Evolutionary conservation across 176 grass and related monocot species (phyloP).

Genomic region (Calamus simplicifolius): DNA sequence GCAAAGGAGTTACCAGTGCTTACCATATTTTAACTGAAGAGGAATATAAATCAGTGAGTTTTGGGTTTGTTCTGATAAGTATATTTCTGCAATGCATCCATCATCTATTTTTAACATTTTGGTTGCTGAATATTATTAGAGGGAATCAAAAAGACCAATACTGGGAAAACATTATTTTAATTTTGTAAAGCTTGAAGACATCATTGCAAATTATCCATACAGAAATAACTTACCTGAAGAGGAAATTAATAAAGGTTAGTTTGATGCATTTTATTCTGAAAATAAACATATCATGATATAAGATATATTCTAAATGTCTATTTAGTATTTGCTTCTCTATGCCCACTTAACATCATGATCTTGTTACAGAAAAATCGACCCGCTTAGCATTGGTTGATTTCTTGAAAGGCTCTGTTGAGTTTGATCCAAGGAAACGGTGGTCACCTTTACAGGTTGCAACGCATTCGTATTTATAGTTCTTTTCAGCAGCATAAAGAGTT

Average conservation of each 20-base stretch:
- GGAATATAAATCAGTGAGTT: constrained; percentile 79
- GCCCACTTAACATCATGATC: constrained; percentile 15
- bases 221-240: constrained; percentile 63
- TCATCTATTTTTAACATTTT: constrained; percentile 9
- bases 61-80: constrained; percentile 16
- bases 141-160: constrained; percentile 70
- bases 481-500: constrained; percentile 4
- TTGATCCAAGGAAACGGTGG: constrained; percentile 95
- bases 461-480: neutral
- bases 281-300: constrained; percentile 2
- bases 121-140: constrained; percentile 32
- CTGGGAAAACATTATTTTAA: constrained; percentile 91
- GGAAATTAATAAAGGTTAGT: constrained; percentile 57
- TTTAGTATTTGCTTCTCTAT: neutral
- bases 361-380: constrained; percentile 44
- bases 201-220: constrained; percentile 75
- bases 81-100: constrained; percentile 14
- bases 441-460: constrained; percentile 77
- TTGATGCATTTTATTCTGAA: constrained; percentile 1
- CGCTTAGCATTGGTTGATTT: constrained; percentile 94
- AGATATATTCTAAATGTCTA: neutral
- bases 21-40: constrained; percentile 79
- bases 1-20: constrained; percentile 32
- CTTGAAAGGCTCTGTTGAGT: constrained; percentile 92
- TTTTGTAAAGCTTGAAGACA: constrained; percentile 65